Percentiles rank a stretch among this genome's conserved stretches.
These are phyloP conservation scores for Malus hybrid DNA, from an alignment of 331 rosid genomes.

Conservation along the genomic window DNA sequence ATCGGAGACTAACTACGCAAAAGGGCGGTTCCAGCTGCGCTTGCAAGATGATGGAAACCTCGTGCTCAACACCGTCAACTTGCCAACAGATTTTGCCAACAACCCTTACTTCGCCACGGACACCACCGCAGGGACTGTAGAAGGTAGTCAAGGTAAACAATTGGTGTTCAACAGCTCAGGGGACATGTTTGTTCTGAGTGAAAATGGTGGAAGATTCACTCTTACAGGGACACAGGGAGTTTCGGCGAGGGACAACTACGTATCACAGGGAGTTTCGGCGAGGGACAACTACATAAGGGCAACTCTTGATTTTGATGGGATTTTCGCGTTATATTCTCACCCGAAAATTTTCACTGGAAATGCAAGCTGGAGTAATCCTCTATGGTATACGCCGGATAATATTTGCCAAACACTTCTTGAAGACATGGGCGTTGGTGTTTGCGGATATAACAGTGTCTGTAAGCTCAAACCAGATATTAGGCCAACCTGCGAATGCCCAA, in stretches of 20 bases:
- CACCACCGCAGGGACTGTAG: neutral
- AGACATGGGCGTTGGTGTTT: no score
- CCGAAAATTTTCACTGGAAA: neutral
- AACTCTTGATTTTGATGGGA: conserved; percentile 12
- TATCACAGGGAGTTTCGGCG: neutral
- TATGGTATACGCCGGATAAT: neutral
- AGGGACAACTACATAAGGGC: neutral
- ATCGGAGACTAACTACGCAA: conserved; percentile 16
- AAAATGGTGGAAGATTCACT: neutral
- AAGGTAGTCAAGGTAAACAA: neutral
- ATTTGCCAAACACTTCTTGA: neutral
- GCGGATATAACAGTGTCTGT: no score
- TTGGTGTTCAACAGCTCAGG: conserved; percentile 13
- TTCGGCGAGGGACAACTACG: neutral
- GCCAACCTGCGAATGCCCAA: no score
- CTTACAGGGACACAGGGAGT: neutral
- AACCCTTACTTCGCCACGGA: neutral
- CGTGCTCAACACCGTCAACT: conserved; percentile 30
- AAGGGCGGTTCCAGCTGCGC: conserved; percentile 35
- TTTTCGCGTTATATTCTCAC: neutral
- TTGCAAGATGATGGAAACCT: conserved; percentile 33
- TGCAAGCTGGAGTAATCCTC: neutral
- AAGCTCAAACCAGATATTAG: no score
- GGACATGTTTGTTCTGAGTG: neutral
- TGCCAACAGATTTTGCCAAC: conserved; percentile 11